Percentiles rank a stretch among this genome's conserved stretches.
These are phyloP conservation scores for Zea mays DNA, from an alignment of 176 grass and related monocot species.

Conservation along the genomic window DNA sequence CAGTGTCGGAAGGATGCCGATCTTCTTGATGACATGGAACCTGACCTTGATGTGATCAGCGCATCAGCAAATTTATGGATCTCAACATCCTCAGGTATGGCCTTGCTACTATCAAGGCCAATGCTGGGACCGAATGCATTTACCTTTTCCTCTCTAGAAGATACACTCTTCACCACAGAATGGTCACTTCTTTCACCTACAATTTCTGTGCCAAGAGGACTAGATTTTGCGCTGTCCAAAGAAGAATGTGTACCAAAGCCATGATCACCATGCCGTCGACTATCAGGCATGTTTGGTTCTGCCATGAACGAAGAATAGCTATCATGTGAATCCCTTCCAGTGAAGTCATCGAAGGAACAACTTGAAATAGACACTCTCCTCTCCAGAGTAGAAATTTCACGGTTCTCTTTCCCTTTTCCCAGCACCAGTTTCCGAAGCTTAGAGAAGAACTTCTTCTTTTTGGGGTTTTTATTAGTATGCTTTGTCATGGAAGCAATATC, in stretches of 20 bases:
- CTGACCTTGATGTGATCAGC: slow-evolving; percentile 40
- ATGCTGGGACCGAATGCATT: slow-evolving; percentile 29
- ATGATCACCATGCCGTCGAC: slow-evolving; percentile 22
- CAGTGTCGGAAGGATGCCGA: slow-evolving; percentile 44
- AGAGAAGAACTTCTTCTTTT: slow-evolving; percentile 66
- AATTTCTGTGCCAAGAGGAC: slow-evolving; percentile 20
- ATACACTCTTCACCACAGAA: slow-evolving; percentile 21
- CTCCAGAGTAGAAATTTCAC: slow-evolving; percentile 33
- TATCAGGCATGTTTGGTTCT: slow-evolving; percentile 28
- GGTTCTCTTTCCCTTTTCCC: slow-evolving; percentile 58
- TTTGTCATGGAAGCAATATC: slow-evolving; percentile 46
- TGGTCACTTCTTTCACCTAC: slow-evolving; percentile 40
- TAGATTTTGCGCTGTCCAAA: slow-evolving; percentile 36
- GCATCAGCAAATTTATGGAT: slow-evolving; percentile 65
- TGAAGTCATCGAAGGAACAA: slow-evolving; percentile 61
- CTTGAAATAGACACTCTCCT: slow-evolving; percentile 56
- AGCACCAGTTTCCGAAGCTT: slow-evolving; percentile 78
- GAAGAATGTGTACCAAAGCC: slow-evolving; percentile 37
- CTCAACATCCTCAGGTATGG: slow-evolving; percentile 47
- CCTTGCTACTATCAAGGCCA: slow-evolving; percentile 25
- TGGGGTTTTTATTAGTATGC: slow-evolving; percentile 35
- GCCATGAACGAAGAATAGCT: slow-evolving; percentile 65
- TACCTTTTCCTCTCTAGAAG: slow-evolving; percentile 31
- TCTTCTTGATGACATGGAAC: slow-evolving; percentile 42
- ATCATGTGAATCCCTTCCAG: slow-evolving; percentile 52